Evolutionary conservation across 139 green algal species (phyloP), one percentile per base, ranked within the genome.

Genomic region (Closterium sp.): DNA sequence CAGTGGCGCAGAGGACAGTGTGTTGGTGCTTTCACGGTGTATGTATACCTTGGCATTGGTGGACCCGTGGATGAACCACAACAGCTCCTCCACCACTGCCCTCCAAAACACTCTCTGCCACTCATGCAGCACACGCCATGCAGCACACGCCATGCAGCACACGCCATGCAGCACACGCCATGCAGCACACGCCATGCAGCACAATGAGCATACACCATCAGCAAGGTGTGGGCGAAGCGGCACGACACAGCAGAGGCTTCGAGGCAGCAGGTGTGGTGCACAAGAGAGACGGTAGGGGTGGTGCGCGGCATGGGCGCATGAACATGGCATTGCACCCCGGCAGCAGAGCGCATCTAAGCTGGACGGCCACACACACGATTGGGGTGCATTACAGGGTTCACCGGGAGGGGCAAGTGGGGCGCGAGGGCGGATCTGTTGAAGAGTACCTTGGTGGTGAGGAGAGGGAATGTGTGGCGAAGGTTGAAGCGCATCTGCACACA

Each of bases 21-120:
- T 4, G 22, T 9, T 88, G 85, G 30, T 21, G 50, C 50, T 0
- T 73, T 9, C 50, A 22, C 50, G 17, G n/a, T 28, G 27, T 27
- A 28, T 28, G 27, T 27, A 28, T 28, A 94, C 88, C 85, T 96
- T 96, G 0, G 97, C 97, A 94, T 98, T 97, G 31, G 98, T 99
- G 88, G 34, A 93, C 62, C 98, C 98, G 21, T 89, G 93, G 22
- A 99, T 96, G 95, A 99, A 99, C 98, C 98, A 99, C n/a, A 99
- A 96, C 95, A 99, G 96, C 96, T 99, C 98, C 96, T 99, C 98
- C 9, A 97, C 97, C 89, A 99, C 97, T 70, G 97, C 97, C 90
- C 97, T 93, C 98, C 98, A 99, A 94, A 99, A 99, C 10, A 98
- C 97, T 50, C 97, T 96, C 92, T 93, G 86, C 50, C 22, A 28